Evolutionary conservation across 2,329 filamentous ascomycete species (phyloP).

Genomic region (Chrysoporthe austroafricana): DNA sequence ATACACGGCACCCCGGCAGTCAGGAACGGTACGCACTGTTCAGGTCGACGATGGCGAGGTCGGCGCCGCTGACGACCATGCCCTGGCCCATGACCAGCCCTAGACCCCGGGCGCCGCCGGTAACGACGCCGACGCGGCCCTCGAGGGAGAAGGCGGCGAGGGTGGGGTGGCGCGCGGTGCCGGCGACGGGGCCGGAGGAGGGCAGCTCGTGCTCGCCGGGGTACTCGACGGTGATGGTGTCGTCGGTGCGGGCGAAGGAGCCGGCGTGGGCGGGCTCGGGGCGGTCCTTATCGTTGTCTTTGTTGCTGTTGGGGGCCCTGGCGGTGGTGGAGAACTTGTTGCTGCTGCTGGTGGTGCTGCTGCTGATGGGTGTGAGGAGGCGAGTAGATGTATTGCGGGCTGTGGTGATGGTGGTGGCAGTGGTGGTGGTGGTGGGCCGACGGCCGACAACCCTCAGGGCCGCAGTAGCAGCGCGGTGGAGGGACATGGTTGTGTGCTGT

Average conservation of each 20-base stretch:
- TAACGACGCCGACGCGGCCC: constrained; percentile 81
- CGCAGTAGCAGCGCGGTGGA: constrained; percentile 17
- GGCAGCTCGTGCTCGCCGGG: constrained; percentile 76
- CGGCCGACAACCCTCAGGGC: constrained; percentile 14
- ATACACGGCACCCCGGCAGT: not conserved
- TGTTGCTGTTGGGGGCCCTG: constrained; percentile 34
- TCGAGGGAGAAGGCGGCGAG: constrained; percentile 86
- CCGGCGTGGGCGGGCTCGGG: constrained; percentile 50
- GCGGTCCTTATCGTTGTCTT: constrained; percentile 36
- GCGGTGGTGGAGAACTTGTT: constrained; percentile 20
- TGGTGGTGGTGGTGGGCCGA: constrained; percentile 1
- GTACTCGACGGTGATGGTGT: constrained; percentile 77
- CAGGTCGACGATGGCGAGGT: constrained; percentile 90
- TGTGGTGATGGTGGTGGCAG: not conserved
- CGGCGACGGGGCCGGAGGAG: constrained; percentile 69
- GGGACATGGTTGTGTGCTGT: constrained; percentile 14
- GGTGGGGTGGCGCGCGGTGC: constrained; percentile 76
- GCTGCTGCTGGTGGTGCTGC: not conserved
- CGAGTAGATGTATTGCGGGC: not conserved
- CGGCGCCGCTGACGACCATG: constrained; percentile 83
- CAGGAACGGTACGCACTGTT: constrained; percentile 62
- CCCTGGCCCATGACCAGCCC: constrained; percentile 93
- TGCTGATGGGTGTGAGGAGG: not conserved
- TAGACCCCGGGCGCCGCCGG: constrained; percentile 85
- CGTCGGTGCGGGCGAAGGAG: constrained; percentile 78